These are phyloP conservation scores for Cymbopogon citratus DNA, from an alignment of 176 grass and related monocot species.

Conservation along the genomic window DNA sequence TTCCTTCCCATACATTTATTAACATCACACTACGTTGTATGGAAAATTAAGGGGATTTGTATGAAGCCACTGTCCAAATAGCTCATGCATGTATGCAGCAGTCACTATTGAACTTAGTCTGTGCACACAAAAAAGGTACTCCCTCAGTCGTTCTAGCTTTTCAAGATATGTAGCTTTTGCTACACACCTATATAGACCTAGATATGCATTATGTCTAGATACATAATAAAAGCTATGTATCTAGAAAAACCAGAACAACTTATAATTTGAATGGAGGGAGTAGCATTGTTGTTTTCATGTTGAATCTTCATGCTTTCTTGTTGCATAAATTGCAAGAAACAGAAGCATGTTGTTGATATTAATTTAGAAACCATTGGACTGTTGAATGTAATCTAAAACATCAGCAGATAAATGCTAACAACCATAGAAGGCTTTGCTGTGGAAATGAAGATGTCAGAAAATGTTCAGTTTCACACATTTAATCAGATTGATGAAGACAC, in stretches of 20 bases:
- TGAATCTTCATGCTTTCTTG: neutral
- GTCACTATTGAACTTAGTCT: neutral
- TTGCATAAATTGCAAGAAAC: neutral
- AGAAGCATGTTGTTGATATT: neutral
- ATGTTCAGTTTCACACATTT: neutral
- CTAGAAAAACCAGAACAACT: too few species aligned
- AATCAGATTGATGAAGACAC: neutral
- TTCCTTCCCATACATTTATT: neutral
- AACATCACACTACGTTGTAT: neutral
- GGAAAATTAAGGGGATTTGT: neutral
- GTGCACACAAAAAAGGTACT: neutral
- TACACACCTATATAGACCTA: too few species aligned
- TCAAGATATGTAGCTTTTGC: too few species aligned
- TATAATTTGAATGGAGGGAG: neutral
- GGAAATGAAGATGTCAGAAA: neutral
- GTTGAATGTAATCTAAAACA: neutral
- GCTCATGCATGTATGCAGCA: neutral
- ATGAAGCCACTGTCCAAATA: conserved; percentile 1
- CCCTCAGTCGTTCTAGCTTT: too few species aligned
- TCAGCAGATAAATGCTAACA: neutral
- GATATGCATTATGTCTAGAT: too few species aligned
- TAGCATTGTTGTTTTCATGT: neutral
- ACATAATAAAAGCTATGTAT: too few species aligned
- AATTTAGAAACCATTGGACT: neutral
- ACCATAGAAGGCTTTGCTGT: neutral